Percentiles rank a stretch among this genome's conserved stretches.
These are phyloP conservation scores for Podila verticillata DNA, from an alignment of 192 early-diverging fungal species.

Conservation along the genomic window DNA sequence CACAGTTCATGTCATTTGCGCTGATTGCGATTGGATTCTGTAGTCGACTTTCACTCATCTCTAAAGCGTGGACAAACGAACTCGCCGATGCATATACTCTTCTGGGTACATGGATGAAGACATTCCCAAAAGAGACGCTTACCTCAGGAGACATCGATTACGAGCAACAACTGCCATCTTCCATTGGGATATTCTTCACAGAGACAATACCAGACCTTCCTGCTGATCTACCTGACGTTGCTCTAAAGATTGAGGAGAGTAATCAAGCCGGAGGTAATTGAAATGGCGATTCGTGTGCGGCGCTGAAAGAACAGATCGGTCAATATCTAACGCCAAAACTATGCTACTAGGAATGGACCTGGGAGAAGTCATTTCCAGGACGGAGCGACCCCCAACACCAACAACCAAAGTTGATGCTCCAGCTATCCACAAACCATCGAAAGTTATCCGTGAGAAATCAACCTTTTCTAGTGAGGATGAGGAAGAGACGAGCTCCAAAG, in stretches of 20 bases:
- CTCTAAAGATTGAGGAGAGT: not conserved
- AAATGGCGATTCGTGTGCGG: no score
- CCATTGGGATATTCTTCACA: slow-evolving; percentile 7
- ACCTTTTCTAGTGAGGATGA: no score
- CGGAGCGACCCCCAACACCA: not conserved
- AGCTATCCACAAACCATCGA: not conserved
- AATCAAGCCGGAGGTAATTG: not conserved
- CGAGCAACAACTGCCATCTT: slow-evolving; percentile 27
- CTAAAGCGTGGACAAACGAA: slow-evolving; percentile 39
- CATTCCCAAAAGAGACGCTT: slow-evolving; percentile 20
- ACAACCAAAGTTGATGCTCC: not conserved
- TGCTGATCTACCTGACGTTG: not conserved
- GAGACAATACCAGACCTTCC: not conserved
- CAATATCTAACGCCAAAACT: not conserved
- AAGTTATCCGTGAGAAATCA: not conserved
- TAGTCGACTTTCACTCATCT: slow-evolving; percentile 40
- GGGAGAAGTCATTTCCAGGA: not conserved
- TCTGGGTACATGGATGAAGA: slow-evolving; percentile 25
- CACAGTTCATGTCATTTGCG: slow-evolving; percentile 59
- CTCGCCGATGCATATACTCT: slow-evolving; percentile 24
- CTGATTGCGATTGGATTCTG: slow-evolving; percentile 40
- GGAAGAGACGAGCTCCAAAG: not conserved
- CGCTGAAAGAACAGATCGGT: no score
- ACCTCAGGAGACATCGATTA: slow-evolving; percentile 5
- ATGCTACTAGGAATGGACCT: not conserved